These are phyloP conservation scores for Dendrostoma leiphaemia DNA, from an alignment of 2,329 filamentous ascomycete genomes.

Conservation along the genomic window DNA sequence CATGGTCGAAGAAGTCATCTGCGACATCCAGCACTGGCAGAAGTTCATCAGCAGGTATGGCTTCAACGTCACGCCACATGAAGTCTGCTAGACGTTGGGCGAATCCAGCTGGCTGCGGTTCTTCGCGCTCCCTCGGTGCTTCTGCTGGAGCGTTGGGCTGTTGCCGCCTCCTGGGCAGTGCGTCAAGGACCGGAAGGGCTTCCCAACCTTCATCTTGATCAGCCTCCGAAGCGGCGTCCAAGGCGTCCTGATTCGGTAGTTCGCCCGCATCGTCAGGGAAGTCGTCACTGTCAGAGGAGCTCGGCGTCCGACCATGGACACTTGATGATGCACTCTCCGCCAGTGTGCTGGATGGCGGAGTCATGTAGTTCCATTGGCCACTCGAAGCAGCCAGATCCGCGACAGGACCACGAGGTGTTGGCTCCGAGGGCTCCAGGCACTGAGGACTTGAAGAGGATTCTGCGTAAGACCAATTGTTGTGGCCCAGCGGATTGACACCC, in stretches of 20 bases:
- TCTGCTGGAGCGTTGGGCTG: conserved; percentile 1
- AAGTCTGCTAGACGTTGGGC: conserved; percentile 52
- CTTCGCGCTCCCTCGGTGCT: conserved; percentile 4
- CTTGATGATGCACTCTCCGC: conserved; percentile 18
- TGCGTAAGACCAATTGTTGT: conserved; percentile 61
- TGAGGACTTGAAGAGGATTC: conserved; percentile 18
- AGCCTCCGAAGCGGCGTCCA: background rate
- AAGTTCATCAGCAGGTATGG: conserved; percentile 51
- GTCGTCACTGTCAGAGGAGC: conserved; percentile 12
- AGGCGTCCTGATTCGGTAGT: background rate
- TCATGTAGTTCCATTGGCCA: conserved; percentile 10
- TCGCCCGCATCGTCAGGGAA: background rate
- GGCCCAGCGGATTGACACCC: conserved; percentile 50
- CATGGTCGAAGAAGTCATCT: conserved; percentile 35
- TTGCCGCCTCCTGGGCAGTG: background rate
- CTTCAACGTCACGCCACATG: conserved; percentile 60
- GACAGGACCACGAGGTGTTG: background rate
- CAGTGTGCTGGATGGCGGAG: conserved; percentile 17
- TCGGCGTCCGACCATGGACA: conserved; percentile 10
- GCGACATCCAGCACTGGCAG: conserved; percentile 38
- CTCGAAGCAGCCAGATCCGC: conserved; percentile 1
- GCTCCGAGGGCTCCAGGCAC: background rate
- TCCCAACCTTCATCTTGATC: conserved; percentile 12
- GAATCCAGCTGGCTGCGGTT: conserved; percentile 35
- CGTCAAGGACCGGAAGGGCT: conserved; percentile 11